Evolutionary conservation across 2,329 filamentous ascomycete species (phyloP).

Genomic region (Mycosphaerelloides madeirae): DNA sequence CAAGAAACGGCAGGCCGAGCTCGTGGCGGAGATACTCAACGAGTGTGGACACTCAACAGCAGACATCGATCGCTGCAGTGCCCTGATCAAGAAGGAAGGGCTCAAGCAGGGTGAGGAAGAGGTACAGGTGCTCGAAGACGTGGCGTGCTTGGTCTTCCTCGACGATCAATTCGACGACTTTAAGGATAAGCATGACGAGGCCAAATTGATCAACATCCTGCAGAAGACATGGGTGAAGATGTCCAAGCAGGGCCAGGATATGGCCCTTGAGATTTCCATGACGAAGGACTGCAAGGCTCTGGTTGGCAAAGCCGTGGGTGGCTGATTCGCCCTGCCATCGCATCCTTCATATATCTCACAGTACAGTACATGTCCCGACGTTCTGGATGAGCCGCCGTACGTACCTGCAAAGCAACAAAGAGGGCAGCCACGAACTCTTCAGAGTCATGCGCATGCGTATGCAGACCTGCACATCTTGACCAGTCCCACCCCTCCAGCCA

Average conservation of each 20-base stretch:
- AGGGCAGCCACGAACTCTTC: no score
- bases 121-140: conserved; percentile 75
- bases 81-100: conserved; percentile 74
- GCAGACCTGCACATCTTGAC: no score
- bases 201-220: conserved; percentile 68
- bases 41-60: conserved; percentile 47
- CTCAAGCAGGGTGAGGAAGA: conserved; percentile 59
- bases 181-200: conserved; percentile 67
- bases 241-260: conserved; percentile 56
- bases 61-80: conserved; percentile 59
- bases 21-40: conserved; percentile 52
- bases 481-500: no score
- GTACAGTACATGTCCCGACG: no score
- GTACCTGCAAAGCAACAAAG: no score
- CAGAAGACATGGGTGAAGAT: conserved; percentile 74
- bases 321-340: neutral
- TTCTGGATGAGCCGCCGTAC: no score
- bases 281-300: conserved; percentile 58
- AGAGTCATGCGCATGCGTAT: no score
- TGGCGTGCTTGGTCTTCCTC: conserved; percentile 80
- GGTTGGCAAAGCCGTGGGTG: conserved; percentile 57
- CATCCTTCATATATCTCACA: no score
- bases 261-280: conserved; percentile 64
- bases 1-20: conserved; percentile 65
- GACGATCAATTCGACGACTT: conserved; percentile 83